A percentile compares a stretch with the other conserved stretches of the same genome.
phyloP scores from a whole-genome alignment of 805 yeast species.

The Starmerella apicola region DNA sequence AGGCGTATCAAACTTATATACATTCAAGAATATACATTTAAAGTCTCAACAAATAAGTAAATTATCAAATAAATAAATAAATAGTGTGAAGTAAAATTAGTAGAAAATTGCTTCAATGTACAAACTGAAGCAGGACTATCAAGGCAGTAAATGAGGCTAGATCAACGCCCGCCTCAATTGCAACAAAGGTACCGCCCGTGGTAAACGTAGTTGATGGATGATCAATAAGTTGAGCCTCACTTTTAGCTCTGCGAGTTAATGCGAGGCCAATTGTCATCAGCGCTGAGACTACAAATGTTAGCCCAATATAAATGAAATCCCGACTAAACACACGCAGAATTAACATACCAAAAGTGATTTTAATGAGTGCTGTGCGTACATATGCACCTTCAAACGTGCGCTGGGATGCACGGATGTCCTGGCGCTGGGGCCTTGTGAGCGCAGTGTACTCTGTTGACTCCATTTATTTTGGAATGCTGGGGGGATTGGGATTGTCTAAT shows the following conservation, averaged over 20 bases:
- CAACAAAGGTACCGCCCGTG: slow-evolving; percentile 51
- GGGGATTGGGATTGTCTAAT: not conserved
- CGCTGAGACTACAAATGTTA: slow-evolving; percentile 53
- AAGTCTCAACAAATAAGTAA: no score
- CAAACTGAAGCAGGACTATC: slow-evolving; percentile 30
- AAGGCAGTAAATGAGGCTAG: slow-evolving; percentile 39
- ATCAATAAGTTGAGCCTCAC: slow-evolving; percentile 29
- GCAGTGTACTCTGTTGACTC: slow-evolving; percentile 6
- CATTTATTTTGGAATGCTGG: not conserved
- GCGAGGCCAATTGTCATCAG: slow-evolving; percentile 33
- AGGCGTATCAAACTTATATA: no score
- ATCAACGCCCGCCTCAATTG: slow-evolving; percentile 41
- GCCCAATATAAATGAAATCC: slow-evolving; percentile 56
- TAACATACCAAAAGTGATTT: slow-evolving; percentile 51
- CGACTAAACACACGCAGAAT: slow-evolving; percentile 51
- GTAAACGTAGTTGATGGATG: slow-evolving; percentile 34
- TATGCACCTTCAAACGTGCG: slow-evolving; percentile 80
- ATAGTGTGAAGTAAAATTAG: no score
- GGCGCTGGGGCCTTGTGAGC: slow-evolving; percentile 19
- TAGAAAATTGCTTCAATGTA: no score
- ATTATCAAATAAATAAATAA: no score
- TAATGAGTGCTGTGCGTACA: slow-evolving; percentile 56
- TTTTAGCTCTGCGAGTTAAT: slow-evolving; percentile 23
- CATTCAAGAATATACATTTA: no score
- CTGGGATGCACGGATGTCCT: slow-evolving; percentile 48